Evolutionary conservation across 805 yeast genomes (phyloP).

Genomic region (Saccharomyces mikatae): DNA sequence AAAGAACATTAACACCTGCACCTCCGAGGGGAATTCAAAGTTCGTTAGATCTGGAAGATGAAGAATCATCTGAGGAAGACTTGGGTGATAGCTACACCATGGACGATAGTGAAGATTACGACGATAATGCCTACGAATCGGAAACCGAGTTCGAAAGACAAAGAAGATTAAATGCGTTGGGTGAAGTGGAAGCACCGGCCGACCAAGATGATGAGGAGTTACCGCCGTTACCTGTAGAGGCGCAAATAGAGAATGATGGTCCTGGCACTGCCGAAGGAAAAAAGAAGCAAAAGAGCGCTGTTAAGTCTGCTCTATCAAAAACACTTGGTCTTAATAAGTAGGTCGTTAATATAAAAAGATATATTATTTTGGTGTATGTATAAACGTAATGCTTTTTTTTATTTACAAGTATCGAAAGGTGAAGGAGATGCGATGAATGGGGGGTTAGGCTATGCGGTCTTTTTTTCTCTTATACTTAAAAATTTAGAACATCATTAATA

Average conservation of each 20-base stretch:
- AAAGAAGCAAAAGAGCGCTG: background rate
- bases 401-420: slow-evolving; percentile 1
- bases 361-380: background rate
- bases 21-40: slow-evolving; percentile 19
- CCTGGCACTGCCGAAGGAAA: background rate
- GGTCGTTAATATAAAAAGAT: background rate
- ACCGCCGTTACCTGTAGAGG: background rate
- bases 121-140: slow-evolving; percentile 18
- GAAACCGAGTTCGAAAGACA: slow-evolving; percentile 63
- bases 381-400: background rate
- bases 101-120: slow-evolving; percentile 16
- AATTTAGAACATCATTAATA: slow-evolving; percentile 10
- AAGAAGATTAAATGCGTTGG: slow-evolving; percentile 54
- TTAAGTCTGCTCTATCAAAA: background rate
- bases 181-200: slow-evolving; percentile 35
- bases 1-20: slow-evolving; percentile 10
- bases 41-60: slow-evolving; percentile 9
- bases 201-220: slow-evolving; percentile 42
- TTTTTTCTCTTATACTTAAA: background rate
- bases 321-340: background rate
- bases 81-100: slow-evolving; percentile 9
- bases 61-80: slow-evolving; percentile 6
- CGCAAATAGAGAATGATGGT: background rate
- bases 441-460: background rate
- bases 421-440: background rate